A percentile compares a stretch with the other conserved stretches of the same genome.
Conservation (phyloP, 108 stramenopile genomes). For the Cyclotella baltica region DNA sequence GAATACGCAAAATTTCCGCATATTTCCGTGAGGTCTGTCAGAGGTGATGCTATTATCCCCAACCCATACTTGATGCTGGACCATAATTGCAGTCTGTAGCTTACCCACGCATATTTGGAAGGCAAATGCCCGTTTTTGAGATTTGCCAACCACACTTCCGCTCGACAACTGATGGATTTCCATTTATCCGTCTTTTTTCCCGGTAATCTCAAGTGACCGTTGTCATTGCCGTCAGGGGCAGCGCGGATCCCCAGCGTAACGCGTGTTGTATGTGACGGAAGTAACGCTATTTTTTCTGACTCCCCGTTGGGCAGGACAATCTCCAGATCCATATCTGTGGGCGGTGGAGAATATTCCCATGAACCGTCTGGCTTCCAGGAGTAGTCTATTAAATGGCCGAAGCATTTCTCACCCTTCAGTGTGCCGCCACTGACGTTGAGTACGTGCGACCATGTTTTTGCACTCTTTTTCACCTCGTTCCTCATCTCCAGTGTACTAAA, state of each 20-base stretch:
- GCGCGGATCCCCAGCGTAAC: neutral
- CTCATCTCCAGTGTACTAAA: neutral
- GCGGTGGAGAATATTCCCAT: neutral
- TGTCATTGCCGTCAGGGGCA: neutral
- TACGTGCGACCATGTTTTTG: neutral
- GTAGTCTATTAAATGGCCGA: slow-evolving; percentile 1
- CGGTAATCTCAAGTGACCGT: neutral
- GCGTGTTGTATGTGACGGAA: neutral
- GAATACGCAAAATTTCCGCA: neutral
- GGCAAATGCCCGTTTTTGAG: neutral
- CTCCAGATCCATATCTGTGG: neutral
- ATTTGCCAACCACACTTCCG: neutral
- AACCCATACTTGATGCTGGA: neutral
- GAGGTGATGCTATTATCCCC: neutral
- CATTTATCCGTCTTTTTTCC: neutral
- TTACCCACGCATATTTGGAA: neutral
- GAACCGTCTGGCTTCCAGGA: neutral
- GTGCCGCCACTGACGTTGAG: neutral
- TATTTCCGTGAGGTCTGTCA: neutral
- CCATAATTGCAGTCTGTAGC: neutral
- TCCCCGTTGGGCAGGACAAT: neutral
- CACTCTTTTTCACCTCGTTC: neutral
- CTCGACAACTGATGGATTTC: neutral
- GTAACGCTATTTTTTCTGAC: neutral
- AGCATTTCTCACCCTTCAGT: slow-evolving; percentile 1